phyloP scores from a whole-genome alignment of 352 stramenopile genomes.

The Blastocystis sp. region DNA sequence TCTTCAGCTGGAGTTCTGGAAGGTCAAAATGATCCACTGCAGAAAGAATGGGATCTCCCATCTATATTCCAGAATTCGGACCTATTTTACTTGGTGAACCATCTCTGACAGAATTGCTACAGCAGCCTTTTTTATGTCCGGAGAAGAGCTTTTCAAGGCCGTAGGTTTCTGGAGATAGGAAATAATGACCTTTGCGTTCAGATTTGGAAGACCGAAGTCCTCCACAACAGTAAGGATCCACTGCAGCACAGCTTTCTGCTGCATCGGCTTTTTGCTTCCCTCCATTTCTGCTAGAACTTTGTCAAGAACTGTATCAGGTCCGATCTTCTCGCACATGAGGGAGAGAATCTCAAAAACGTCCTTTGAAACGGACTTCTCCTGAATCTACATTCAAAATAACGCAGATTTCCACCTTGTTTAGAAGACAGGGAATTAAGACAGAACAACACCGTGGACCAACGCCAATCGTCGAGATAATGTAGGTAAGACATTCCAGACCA shows the following conservation, averaged over 20 bases:
- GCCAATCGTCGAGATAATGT: background rate
- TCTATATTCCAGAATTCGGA: background rate
- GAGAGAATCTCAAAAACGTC: constrained; percentile 3
- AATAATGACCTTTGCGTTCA: background rate
- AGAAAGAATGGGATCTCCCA: background rate
- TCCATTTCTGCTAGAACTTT: background rate
- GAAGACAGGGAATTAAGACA: background rate
- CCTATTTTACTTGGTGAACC: background rate
- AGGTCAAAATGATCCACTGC: background rate
- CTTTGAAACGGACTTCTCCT: background rate
- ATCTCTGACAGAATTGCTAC: background rate
- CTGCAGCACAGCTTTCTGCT: constrained; percentile 49
- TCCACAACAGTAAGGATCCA: background rate
- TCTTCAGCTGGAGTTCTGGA: constrained; percentile 9
- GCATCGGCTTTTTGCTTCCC: constrained; percentile 12
- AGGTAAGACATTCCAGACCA: background rate
- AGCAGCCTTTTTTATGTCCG: constrained; percentile 6
- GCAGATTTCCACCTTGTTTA: background rate
- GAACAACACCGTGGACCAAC: background rate
- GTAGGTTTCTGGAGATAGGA: background rate
- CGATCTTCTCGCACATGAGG: constrained; percentile 4
- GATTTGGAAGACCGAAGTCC: background rate
- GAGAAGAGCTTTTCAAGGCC: background rate
- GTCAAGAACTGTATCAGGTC: background rate
- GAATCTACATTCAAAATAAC: background rate